phyloP scores from a whole-genome alignment of 1,139 yeast species.

The Scheffersomyces titani region DNA sequence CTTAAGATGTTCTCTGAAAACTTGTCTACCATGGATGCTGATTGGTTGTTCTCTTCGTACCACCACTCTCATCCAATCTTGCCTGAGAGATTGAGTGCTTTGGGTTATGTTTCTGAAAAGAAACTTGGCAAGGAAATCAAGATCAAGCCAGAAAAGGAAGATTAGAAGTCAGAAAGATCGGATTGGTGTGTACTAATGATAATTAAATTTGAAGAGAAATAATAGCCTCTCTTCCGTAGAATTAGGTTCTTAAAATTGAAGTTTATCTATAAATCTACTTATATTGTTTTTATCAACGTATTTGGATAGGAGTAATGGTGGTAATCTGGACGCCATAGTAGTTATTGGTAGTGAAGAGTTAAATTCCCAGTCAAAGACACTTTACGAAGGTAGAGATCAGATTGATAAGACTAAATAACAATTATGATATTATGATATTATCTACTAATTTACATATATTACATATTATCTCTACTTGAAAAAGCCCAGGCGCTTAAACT shows the following conservation, averaged over 20 bases:
- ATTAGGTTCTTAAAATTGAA: background rate
- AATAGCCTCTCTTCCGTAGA: background rate
- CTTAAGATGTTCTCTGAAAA: slow-evolving; percentile 78
- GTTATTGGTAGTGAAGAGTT: no score
- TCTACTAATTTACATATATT: background rate
- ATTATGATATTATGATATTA: background rate
- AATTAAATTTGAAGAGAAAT: background rate
- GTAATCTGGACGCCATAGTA: no score
- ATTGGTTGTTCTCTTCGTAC: slow-evolving; percentile 85
- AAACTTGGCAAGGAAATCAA: slow-evolving; percentile 35
- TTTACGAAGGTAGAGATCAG: no score
- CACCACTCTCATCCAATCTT: slow-evolving; percentile 89
- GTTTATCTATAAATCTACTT: no score
- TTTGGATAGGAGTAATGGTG: no score
- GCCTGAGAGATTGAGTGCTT: slow-evolving; percentile 80
- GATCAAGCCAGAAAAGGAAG: slow-evolving; percentile 8
- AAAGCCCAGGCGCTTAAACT: slow-evolving; percentile 10
- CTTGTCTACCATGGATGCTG: slow-evolving; percentile 82
- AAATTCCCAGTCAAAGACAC: no score
- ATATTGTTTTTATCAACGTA: no score
- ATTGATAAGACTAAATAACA: no score
- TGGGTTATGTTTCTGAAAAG: slow-evolving; percentile 52
- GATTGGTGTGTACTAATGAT: background rate
- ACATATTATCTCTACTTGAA: background rate
- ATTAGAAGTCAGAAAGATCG: slow-evolving; percentile 1